phyloP scores from a whole-genome alignment of 306 rosid genomes.

The Crotalaria pallida region DNA sequence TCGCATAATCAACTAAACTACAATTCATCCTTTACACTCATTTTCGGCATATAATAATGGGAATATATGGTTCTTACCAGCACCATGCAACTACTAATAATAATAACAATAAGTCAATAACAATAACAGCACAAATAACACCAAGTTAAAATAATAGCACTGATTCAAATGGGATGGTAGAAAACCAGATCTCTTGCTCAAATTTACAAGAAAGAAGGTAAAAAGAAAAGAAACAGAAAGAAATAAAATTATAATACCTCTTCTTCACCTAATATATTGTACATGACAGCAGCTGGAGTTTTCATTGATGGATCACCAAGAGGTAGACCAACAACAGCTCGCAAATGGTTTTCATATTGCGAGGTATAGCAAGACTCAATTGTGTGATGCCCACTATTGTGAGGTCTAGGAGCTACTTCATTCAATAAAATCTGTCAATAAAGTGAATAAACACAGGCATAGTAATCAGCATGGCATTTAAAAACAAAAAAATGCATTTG shows the following conservation, averaged over 20 bases:
- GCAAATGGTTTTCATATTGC: conserved; percentile 87
- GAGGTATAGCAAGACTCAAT: conserved; percentile 88
- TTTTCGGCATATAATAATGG: neutral
- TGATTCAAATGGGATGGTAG: neutral
- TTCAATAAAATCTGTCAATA: conserved; percentile 71
- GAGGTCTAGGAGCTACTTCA: conserved; percentile 97
- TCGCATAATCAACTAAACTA: neutral
- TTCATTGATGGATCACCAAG: conserved; percentile 96
- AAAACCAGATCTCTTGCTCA: neutral
- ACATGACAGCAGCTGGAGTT: conserved; percentile 81
- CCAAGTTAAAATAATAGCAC: neutral
- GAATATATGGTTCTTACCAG: neutral
- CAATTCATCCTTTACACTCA: neutral
- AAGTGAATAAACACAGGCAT: conserved; percentile 14
- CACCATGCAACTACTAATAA: neutral
- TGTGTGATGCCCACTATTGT: conserved; percentile 97
- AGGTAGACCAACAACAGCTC: conserved; percentile 94
- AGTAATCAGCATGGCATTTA: conserved; percentile 8
- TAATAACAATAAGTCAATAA: neutral
- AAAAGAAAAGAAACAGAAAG: neutral
- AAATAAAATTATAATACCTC: conserved; percentile 41
- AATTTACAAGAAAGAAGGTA: neutral
- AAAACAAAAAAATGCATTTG: conserved; percentile 8
- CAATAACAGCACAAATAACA: neutral
- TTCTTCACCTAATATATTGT: conserved; percentile 84